Evolutionary conservation across 805 yeast genomes (phyloP).

Genomic region (Naumovozyma castellii): DNA sequence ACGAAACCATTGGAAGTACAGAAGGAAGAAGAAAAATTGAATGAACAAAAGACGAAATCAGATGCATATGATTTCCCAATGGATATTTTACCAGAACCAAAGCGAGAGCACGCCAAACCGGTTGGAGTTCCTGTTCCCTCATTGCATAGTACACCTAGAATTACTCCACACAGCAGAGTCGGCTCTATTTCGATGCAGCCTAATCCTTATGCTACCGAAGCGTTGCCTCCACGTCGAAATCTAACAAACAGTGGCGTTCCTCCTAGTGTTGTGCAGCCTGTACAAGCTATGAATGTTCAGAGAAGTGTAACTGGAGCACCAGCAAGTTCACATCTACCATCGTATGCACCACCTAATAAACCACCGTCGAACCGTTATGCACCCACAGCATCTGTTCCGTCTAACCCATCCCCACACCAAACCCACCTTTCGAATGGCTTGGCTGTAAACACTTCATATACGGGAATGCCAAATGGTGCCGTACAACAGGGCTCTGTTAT

Average conservation of each 20-base stretch:
- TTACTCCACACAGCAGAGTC: conserved; percentile 2
- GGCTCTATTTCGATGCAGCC: conserved; percentile 8
- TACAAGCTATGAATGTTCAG: too few species aligned
- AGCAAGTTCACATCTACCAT: too few species aligned
- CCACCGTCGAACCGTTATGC: background rate
- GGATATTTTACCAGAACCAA: conserved; percentile 38
- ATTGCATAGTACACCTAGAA: conserved; percentile 6
- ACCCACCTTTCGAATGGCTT: background rate
- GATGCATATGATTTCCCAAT: conserved; percentile 73
- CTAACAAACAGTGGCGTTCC: too few species aligned
- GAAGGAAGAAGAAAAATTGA: conserved; percentile 29
- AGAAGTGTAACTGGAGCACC: too few species aligned
- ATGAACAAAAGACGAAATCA: conserved; percentile 47
- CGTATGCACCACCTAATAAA: background rate
- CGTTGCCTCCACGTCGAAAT: background rate
- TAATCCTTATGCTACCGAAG: conserved; percentile 4
- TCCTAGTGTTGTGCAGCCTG: background rate
- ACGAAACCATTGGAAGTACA: conserved; percentile 3
- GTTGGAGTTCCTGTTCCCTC: conserved; percentile 20
- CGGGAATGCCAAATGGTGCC: too few species aligned
- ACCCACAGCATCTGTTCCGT: background rate
- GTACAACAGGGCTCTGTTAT: too few species aligned
- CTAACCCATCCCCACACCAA: background rate
- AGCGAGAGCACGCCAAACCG: conserved; percentile 32
- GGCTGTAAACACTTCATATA: too few species aligned